A percentile compares a stretch with the other conserved stretches of the same genome.
phyloP scores from a whole-genome alignment of 495 filamentous ascomycete species.

The Penicillium mononematosum region DNA sequence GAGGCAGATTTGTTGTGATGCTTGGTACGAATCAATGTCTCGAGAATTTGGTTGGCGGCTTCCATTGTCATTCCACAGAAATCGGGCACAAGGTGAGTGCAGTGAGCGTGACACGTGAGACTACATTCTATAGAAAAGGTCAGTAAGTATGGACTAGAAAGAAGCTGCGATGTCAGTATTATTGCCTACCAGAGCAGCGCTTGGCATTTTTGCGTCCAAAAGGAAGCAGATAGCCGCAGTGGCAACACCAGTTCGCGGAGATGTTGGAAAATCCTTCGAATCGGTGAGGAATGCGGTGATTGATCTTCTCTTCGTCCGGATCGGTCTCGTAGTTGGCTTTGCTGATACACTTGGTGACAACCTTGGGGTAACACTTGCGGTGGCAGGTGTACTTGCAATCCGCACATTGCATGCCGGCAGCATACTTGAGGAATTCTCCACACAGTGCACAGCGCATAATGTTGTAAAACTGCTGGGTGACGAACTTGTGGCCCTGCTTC shows the following conservation, averaged over 20 bases:
- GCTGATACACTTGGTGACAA: conserved; percentile 99
- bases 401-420: conserved; percentile 96
- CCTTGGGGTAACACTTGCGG: conserved; percentile 90
- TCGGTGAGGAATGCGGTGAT: conserved; percentile 96
- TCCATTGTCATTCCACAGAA: conserved; percentile 99
- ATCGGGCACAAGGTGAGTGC: conserved; percentile 93
- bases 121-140: conserved; percentile 69
- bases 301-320: conserved; percentile 98
- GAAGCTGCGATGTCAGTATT: background rate
- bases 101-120: conserved; percentile 87
- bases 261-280: conserved; percentile 94
- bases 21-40: conserved; percentile 45
- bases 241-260: conserved; percentile 98
- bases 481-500: conserved; percentile 98
- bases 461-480: conserved; percentile 98
- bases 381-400: conserved; percentile 99
- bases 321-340: conserved; percentile 98
- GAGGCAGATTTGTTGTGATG: conserved; percentile 47
- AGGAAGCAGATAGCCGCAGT: conserved; percentile 97
- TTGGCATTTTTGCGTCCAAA: conserved; percentile 91
- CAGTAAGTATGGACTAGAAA: conserved; percentile 26
- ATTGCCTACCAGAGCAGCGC: conserved; percentile 75
- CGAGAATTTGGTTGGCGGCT: conserved; percentile 86
- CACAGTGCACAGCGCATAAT: conserved; percentile 99
- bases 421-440: conserved; percentile 97